Conservation (phyloP, 208 protist species). For the Leishmania amazonensis region DNA sequence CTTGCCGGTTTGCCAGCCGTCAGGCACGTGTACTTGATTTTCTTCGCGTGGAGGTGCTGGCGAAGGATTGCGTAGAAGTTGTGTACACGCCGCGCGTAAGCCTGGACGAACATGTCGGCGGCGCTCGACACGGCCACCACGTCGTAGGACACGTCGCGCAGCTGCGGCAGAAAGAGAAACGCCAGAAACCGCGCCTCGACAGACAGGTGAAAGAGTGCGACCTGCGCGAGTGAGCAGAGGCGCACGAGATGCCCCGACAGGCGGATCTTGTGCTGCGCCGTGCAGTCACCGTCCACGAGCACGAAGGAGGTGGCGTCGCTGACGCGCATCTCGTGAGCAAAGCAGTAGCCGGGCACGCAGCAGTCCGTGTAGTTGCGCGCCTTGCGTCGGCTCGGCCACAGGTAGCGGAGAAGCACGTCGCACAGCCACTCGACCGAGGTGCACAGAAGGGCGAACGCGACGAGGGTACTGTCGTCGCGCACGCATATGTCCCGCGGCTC, state of each 20-base stretch:
- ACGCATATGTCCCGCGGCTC: slow-evolving; percentile 60
- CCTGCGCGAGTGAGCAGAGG: slow-evolving; percentile 78
- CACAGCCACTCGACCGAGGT: slow-evolving; percentile 86
- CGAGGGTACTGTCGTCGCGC: slow-evolving; percentile 61
- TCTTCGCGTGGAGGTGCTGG: slow-evolving; percentile 57
- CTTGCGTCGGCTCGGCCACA: slow-evolving; percentile 38
- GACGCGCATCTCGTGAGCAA: slow-evolving; percentile 42
- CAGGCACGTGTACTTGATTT: slow-evolving; percentile 74
- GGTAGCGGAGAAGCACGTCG: slow-evolving; percentile 39
- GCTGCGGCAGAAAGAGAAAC: slow-evolving; percentile 85
- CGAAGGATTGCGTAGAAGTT: slow-evolving; percentile 76
- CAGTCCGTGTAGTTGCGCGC: slow-evolving; percentile 42
- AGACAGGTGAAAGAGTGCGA: slow-evolving; percentile 79
- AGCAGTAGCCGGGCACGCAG: slow-evolving; percentile 54
- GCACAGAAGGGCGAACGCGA: slow-evolving; percentile 71
- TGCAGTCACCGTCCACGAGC: slow-evolving; percentile 16
- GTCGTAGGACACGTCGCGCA: slow-evolving; percentile 87
- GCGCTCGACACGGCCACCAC: slow-evolving; percentile 58
- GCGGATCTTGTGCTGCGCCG: slow-evolving; percentile 33
- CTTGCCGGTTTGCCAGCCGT: slow-evolving; percentile 75
- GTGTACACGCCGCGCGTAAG: slow-evolving; percentile 70
- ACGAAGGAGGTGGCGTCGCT: slow-evolving; percentile 20
- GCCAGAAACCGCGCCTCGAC: slow-evolving; percentile 79
- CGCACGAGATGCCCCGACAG: slow-evolving; percentile 60
- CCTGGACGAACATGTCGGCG: slow-evolving; percentile 86